Evolutionary conservation across 129 eudicot species (phyloP).

Genomic region (Scalesia atractyloides): DNA sequence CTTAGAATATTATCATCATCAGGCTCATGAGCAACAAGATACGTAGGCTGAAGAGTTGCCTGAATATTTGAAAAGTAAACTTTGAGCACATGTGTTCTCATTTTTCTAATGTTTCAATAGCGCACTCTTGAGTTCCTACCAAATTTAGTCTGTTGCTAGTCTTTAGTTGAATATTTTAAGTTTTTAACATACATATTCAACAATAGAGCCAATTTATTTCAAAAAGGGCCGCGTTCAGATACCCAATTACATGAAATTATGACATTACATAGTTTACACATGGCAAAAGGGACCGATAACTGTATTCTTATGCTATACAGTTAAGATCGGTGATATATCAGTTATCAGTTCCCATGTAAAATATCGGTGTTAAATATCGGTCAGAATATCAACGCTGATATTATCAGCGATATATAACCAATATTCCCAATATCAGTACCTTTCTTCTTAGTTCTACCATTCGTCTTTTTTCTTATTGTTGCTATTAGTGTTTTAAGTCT

Average conservation of each 20-base stretch:
- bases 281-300: background rate
- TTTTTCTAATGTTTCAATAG: slow-evolving; percentile 1
- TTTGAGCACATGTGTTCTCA: background rate
- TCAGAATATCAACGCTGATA: no score
- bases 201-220: background rate
- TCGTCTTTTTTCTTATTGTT: no score
- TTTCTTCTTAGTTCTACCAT: no score
- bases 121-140: background rate
- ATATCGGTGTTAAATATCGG: no score
- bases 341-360: no score
- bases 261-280: background rate
- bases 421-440: no score
- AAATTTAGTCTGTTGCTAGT: background rate
- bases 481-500: no score
- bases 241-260: background rate
- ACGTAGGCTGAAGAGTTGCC: slow-evolving; percentile 88
- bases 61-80: slow-evolving; percentile 32
- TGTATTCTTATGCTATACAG: background rate
- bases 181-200: background rate
- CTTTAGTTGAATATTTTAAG: background rate
- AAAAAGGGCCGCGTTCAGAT: background rate
- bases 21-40: slow-evolving; percentile 93
- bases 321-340: no score
- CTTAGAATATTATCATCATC: slow-evolving; percentile 92
- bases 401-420: no score